Base-by-base conservation (phyloP, 2,329 filamentous ascomycete genomes). In the Dendryphion nanum region DNA sequence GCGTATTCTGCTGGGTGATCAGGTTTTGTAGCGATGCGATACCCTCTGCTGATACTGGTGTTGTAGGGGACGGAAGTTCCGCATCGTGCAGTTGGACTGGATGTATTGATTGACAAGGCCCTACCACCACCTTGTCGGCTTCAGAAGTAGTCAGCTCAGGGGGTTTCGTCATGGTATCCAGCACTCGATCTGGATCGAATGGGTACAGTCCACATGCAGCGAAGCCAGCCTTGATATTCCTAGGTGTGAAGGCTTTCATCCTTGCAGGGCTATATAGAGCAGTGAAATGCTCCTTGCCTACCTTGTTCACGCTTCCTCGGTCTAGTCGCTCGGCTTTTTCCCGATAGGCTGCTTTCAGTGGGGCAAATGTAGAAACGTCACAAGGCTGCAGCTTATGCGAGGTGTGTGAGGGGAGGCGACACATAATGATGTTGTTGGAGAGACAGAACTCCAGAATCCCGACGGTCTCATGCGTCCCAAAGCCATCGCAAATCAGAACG, bases 401-500 rank as follows among this genome's bases (percentile, higher is more conserved):
- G 3, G 31, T 33, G 20, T 33, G 31, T 2, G 31, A 33, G 12
- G 31, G 31, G 17, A 33, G 31, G 6, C 31, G 31, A 15, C 31
- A 33, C 8, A 33, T 12, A 15, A 33, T 15, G 18, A 33, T 33
- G 15, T 33, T 33, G 18, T 33, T 33, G 7, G 14, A 12, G 18
- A 33, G 19, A 17, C 31, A 33, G 18, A 33, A 33, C 15, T 33
- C 31, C 13, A 33, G 31, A 8, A 33, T 33, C 18, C 19, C 31
- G 10, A 33, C 8, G 15, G 31, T 33, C 18, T 33, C 31, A 19
- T 33, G 31, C 8, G 31, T 33, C 6, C 31, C 31, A 33, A 33
- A 65, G 33, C 63, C 48, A 35, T 67, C 51, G 17, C 41, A 57
- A 15, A 65, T 63, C 26, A 65, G 48, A 3, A 66, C 33, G 2